Conservation (phyloP, 73 alveolate genomes). For the Paramecium bursaria region DNA sequence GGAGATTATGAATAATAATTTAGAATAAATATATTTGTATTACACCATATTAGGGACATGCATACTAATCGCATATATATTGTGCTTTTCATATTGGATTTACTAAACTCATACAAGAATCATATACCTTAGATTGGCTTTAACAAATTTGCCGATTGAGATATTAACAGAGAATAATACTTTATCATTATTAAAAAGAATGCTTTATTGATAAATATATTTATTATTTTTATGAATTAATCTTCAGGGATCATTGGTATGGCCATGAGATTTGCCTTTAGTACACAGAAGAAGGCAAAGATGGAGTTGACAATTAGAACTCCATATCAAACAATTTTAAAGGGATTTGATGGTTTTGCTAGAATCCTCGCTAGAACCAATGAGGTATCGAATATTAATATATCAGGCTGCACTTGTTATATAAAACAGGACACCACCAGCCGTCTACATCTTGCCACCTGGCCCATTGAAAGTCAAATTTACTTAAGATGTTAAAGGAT, state of each 20-base stretch:
- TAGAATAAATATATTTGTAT: background rate
- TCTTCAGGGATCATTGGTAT: too few species aligned
- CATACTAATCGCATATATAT: background rate
- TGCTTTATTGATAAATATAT: too few species aligned
- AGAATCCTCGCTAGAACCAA: constrained; percentile 69
- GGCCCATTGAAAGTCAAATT: constrained; percentile 69
- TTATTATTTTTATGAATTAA: too few species aligned
- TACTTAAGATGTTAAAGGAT: constrained; percentile 63
- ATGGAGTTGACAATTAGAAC: constrained; percentile 72
- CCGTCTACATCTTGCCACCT: constrained; percentile 68
- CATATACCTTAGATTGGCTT: constrained; percentile 19
- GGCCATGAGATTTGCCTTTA: too few species aligned
- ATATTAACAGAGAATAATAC: constrained; percentile 27
- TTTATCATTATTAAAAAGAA: constrained; percentile 38
- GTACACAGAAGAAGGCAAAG: constrained; percentile 63
- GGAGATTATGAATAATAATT: background rate
- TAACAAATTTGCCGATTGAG: constrained; percentile 41
- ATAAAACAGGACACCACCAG: constrained; percentile 67
- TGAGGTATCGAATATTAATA: constrained; percentile 18
- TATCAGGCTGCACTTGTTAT: constrained; percentile 67
- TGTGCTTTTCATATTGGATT: background rate
- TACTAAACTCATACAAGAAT: constrained; percentile 5
- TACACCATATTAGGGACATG: background rate
- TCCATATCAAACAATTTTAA: constrained; percentile 62
- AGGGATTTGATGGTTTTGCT: constrained; percentile 62